Percentiles rank a stretch among this genome's conserved stretches.
Evolutionary conservation across 2,329 filamentous ascomycete species (phyloP).

Genomic region (Monilinia fructigena): DNA sequence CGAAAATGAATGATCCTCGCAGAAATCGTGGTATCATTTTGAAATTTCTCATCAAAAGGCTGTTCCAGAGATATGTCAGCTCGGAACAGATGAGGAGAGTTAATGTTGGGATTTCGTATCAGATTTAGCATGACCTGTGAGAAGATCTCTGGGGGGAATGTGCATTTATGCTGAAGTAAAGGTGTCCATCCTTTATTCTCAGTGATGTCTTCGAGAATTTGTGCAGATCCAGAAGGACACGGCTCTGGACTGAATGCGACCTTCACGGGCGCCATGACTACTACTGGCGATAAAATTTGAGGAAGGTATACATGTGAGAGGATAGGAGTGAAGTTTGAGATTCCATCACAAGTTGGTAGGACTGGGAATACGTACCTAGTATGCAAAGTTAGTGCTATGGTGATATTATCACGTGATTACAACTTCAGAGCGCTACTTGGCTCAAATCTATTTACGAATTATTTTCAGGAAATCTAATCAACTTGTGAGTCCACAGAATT

Average conservation of each 20-base stretch:
- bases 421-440: too few relatives aligned
- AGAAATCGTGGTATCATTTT: slow-evolving; percentile 37
- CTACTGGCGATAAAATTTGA: slow-evolving; percentile 19
- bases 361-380: too few relatives aligned
- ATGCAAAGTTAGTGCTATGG: too few relatives aligned
- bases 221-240: slow-evolving; percentile 40
- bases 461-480: too few relatives aligned
- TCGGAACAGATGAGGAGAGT: slow-evolving; percentile 73
- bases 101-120: slow-evolving; percentile 76
- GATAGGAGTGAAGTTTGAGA: too few relatives aligned
- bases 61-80: slow-evolving; percentile 69
- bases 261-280: slow-evolving; percentile 7
- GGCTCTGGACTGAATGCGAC: slow-evolving; percentile 26
- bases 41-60: slow-evolving; percentile 38
- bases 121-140: slow-evolving; percentile 69
- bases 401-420: too few relatives aligned
- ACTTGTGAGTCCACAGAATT: too few relatives aligned
- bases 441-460: too few relatives aligned
- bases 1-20: slow-evolving; percentile 48
- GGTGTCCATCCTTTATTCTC: slow-evolving; percentile 50
- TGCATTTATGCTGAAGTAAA: slow-evolving; percentile 56
- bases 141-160: slow-evolving; percentile 64
- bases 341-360: too few relatives aligned
- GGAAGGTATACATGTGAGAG: background rate
- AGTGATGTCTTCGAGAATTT: slow-evolving; percentile 42